Conservation (phyloP, 2,329 filamentous ascomycete genomes). For the Aspergillus alliaceus region DNA sequence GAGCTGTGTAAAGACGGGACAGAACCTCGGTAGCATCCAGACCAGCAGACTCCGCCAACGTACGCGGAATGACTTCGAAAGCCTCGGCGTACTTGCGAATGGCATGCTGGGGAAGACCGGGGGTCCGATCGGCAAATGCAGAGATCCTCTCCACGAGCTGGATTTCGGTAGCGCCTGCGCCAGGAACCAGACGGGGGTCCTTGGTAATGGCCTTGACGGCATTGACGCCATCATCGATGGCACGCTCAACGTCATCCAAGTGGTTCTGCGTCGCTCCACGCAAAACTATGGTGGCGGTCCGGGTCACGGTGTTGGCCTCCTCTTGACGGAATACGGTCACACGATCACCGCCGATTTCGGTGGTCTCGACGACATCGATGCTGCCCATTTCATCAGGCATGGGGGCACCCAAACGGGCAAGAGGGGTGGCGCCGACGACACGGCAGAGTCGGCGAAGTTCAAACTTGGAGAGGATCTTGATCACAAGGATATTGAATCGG, state of each 20-base stretch:
- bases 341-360: conserved; percentile 95
- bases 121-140: conserved; percentile 85
- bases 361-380: conserved; percentile 92
- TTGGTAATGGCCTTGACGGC: conserved; percentile 97
- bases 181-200: conserved; percentile 86
- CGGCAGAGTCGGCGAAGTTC: conserved; percentile 92
- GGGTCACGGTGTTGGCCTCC: conserved; percentile 71
- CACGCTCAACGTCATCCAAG: conserved; percentile 93
- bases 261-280: conserved; percentile 97
- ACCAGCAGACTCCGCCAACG: conserved; percentile 89
- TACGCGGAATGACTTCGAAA: conserved; percentile 94
- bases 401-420: conserved; percentile 89
- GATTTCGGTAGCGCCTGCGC: conserved; percentile 91
- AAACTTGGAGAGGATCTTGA: conserved; percentile 98
- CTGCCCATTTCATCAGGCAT: conserved; percentile 99
- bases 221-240: conserved; percentile 96
- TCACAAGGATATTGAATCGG: conserved; percentile 90
- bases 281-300: conserved; percentile 91
- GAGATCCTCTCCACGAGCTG: conserved; percentile 91
- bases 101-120: conserved; percentile 89
- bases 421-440: conserved; percentile 93
- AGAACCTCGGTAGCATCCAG: conserved; percentile 97
- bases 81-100: conserved; percentile 98
- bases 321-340: conserved; percentile 99
- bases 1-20: conserved; percentile 87